Conservation (phyloP, 495 filamentous ascomycete species). For the Rhypophila decipiens region DNA sequence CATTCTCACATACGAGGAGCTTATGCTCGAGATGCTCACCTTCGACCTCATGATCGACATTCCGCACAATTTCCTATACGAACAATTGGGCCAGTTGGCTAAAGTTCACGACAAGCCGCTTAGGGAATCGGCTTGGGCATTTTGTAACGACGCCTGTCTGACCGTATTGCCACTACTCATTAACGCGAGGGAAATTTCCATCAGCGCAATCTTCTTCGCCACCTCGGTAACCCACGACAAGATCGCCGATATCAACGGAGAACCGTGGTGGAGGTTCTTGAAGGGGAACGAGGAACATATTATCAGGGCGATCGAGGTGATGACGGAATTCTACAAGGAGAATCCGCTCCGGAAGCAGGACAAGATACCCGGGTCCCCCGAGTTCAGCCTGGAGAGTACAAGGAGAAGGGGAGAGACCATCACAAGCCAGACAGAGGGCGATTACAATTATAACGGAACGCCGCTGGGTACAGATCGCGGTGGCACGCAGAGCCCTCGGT, state of each 20-base stretch:
- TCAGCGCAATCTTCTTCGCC: slow-evolving; percentile 80
- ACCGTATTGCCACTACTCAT: slow-evolving; percentile 82
- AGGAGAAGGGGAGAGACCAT: slow-evolving; percentile 35
- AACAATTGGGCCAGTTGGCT: slow-evolving; percentile 62
- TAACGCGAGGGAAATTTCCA: slow-evolving; percentile 69
- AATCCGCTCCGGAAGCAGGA: slow-evolving; percentile 49
- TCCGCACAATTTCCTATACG: slow-evolving; percentile 74
- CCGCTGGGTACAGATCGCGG: slow-evolving; percentile 19
- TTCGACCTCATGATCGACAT: slow-evolving; percentile 88
- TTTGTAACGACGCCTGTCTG: slow-evolving; percentile 80
- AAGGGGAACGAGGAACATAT: slow-evolving; percentile 57
- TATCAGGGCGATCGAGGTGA: slow-evolving; percentile 57
- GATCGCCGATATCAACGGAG: slow-evolving; percentile 70
- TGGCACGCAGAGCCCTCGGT: slow-evolving; percentile 22
- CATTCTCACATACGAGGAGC: slow-evolving; percentile 83
- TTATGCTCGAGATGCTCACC: slow-evolving; percentile 83
- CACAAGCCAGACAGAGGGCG: slow-evolving; percentile 20
- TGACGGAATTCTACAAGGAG: slow-evolving; percentile 70
- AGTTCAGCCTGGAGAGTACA: slow-evolving; percentile 41
- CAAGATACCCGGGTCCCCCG: slow-evolving; percentile 35
- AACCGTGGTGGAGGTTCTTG: slow-evolving; percentile 79
- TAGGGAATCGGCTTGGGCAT: slow-evolving; percentile 82
- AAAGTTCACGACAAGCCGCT: slow-evolving; percentile 67
- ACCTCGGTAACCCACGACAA: slow-evolving; percentile 59
- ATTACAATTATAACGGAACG: slow-evolving; percentile 17